phyloP scores from a whole-genome alignment of 805 yeast genomes.

The Wickerhamiella vanderwaltii region DNA sequence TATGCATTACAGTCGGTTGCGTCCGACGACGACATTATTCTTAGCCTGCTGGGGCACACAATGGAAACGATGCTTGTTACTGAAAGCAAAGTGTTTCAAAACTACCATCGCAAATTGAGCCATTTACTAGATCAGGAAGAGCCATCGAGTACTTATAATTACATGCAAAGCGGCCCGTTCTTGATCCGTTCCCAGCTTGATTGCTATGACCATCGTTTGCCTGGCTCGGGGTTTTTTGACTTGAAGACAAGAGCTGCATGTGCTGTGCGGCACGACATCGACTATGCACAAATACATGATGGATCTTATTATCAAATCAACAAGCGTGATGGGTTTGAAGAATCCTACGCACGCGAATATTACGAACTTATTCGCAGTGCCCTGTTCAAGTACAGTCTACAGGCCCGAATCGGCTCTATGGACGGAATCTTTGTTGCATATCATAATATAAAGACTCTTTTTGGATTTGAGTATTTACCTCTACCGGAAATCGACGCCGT shows the following conservation, averaged over 20 bases:
- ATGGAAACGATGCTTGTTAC: conserved; percentile 66
- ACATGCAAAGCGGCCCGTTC: conserved; percentile 54
- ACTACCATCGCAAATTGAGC: conserved; percentile 24
- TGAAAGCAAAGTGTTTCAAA: conserved; percentile 39
- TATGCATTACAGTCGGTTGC: conserved; percentile 64
- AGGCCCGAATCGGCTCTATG: conserved; percentile 92
- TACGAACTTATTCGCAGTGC: conserved; percentile 65
- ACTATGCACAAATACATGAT: conserved; percentile 43
- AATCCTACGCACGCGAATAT: conserved; percentile 73
- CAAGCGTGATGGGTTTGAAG: conserved; percentile 49
- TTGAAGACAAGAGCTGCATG: conserved; percentile 84
- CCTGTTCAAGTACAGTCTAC: conserved; percentile 71
- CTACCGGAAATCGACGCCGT: conserved; percentile 56
- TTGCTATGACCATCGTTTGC: conserved; percentile 60
- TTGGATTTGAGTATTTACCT: conserved; percentile 86
- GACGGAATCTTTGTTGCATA: conserved; percentile 90
- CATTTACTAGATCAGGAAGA: conserved; percentile 8
- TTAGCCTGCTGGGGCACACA: conserved; percentile 66
- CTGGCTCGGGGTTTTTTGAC: conserved; percentile 88
- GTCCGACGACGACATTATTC: conserved; percentile 52
- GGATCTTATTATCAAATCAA: conserved; percentile 58
- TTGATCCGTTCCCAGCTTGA: conserved; percentile 85
- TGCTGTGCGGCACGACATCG: conserved; percentile 66
- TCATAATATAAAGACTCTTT: conserved; percentile 67
- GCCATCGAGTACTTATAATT: conserved; percentile 45